phyloP scores from a whole-genome alignment of 768 basidiomycete genomes.

The Pleurotus platypus region DNA sequence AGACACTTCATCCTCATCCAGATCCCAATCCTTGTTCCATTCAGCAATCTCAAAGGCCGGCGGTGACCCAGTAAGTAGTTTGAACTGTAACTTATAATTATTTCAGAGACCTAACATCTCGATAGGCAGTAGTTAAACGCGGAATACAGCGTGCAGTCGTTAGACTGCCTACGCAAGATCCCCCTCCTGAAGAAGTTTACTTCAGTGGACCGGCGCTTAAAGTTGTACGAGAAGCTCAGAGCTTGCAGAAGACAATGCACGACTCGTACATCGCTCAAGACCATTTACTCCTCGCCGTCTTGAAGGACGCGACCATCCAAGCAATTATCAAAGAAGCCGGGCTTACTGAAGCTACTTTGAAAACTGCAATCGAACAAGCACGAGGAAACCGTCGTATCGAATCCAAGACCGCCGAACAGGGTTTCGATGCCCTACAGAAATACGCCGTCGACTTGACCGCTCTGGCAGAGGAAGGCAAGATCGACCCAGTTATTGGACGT shows the following conservation, averaged over 20 bases:
- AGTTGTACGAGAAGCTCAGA: conserved; percentile 73
- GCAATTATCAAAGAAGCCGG: conserved; percentile 71
- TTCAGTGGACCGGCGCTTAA: conserved; percentile 54
- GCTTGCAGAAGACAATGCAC: conserved; percentile 77
- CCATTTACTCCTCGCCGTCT: conserved; percentile 81
- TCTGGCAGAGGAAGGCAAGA: conserved; percentile 86
- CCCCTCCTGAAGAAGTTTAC: conserved; percentile 79
- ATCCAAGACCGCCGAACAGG: conserved; percentile 82
- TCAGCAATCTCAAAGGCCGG: conserved; percentile 81
- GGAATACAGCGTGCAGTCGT: conserved; percentile 74
- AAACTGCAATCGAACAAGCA: conserved; percentile 73
- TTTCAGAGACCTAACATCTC: not conserved
- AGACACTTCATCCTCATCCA: conserved; percentile 22
- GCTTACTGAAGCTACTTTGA: conserved; percentile 68
- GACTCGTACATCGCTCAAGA: conserved; percentile 94
- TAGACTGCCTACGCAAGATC: conserved; percentile 77
- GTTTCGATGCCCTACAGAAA: conserved; percentile 90
- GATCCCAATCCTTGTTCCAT: conserved; percentile 56
- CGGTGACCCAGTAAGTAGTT: conserved; percentile 67
- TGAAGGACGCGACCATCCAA: conserved; percentile 68
- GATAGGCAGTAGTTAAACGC: conserved; percentile 59
- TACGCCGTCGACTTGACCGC: conserved; percentile 85
- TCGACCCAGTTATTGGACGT: conserved; percentile 93
- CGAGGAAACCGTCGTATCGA: conserved; percentile 86
- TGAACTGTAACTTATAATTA: not conserved